These are phyloP conservation scores for Paraphaeosphaeria minitans DNA, from an alignment of 2,329 filamentous ascomycete species.

Conservation along the genomic window DNA sequence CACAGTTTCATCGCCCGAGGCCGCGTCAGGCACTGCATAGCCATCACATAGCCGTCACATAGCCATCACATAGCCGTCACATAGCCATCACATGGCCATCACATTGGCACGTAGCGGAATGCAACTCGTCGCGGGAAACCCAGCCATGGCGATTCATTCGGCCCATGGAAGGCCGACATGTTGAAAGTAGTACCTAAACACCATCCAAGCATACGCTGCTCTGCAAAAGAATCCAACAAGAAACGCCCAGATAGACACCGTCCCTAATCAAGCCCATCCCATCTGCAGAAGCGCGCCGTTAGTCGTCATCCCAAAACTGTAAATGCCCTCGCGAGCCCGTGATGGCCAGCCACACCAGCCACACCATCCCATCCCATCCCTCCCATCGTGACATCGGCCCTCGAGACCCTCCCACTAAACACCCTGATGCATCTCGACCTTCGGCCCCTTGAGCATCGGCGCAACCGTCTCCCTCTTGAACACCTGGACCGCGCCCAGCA, in stretches of 20 bases:
- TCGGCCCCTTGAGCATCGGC: conserved; percentile 21
- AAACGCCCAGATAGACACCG: background rate
- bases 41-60: background rate
- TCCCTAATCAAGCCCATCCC: background rate
- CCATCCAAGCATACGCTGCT: too few species aligned
- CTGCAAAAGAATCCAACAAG: background rate
- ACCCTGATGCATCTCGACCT: conserved; percentile 50
- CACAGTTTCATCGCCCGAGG: conserved; percentile 13
- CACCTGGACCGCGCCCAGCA: conserved; percentile 31
- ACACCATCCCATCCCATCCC: conserved; percentile 2
- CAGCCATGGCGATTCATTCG: conserved; percentile 8
- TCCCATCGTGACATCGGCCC: background rate
- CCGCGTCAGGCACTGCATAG: conserved; percentile 1
- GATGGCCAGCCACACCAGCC: conserved; percentile 50
- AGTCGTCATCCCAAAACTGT: background rate
- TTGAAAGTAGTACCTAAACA: background rate
- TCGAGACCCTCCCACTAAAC: conserved; percentile 32
- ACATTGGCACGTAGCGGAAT: background rate
- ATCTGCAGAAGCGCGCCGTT: background rate
- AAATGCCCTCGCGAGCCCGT: background rate
- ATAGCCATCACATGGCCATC: background rate
- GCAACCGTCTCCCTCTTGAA: conserved; percentile 20
- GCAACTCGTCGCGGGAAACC: background rate
- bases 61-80: background rate
- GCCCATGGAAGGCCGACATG: background rate